These are phyloP conservation scores for Reticulascus tulasneorum DNA, from an alignment of 2,329 filamentous ascomycete genomes.

Conservation along the genomic window DNA sequence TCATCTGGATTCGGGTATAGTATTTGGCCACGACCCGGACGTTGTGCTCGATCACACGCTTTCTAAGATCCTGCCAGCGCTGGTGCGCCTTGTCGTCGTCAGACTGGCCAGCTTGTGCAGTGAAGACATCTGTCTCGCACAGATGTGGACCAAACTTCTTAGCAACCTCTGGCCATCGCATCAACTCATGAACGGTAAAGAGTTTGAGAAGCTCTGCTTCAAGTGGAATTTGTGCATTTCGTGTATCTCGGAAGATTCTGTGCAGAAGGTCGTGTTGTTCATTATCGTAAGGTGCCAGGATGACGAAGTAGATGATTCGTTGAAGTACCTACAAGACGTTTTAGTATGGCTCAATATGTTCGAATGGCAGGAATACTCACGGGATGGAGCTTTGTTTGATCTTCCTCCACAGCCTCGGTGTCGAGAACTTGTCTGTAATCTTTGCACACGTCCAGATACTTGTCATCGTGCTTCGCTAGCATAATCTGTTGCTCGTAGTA, in stretches of 20 bases:
- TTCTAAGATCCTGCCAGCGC: constrained; percentile 91
- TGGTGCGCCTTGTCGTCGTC: constrained; percentile 76
- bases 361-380: constrained; percentile 47
- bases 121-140: constrained; percentile 86
- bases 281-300: constrained; percentile 95
- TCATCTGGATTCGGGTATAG: constrained; percentile 95
- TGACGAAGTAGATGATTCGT: constrained; percentile 95
- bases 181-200: constrained; percentile 93
- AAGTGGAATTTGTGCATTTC: constrained; percentile 71
- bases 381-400: constrained; percentile 77
- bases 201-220: constrained; percentile 87
- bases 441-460: constrained; percentile 97
- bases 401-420: constrained; percentile 90
- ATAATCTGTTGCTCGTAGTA: constrained; percentile 98
- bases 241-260: constrained; percentile 80
- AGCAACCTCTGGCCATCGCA: constrained; percentile 95
- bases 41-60: constrained; percentile 98
- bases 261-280: constrained; percentile 97
- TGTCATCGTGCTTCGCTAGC: constrained; percentile 92
- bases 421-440: constrained; percentile 96
- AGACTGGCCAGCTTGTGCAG: constrained; percentile 58
- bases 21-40: constrained; percentile 97
- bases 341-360: neutral
- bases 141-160: constrained; percentile 86
- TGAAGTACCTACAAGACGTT: constrained; percentile 68